phyloP scores from a whole-genome alignment of 2,329 filamentous ascomycete species.

The Aureobasidium sp. region DNA sequence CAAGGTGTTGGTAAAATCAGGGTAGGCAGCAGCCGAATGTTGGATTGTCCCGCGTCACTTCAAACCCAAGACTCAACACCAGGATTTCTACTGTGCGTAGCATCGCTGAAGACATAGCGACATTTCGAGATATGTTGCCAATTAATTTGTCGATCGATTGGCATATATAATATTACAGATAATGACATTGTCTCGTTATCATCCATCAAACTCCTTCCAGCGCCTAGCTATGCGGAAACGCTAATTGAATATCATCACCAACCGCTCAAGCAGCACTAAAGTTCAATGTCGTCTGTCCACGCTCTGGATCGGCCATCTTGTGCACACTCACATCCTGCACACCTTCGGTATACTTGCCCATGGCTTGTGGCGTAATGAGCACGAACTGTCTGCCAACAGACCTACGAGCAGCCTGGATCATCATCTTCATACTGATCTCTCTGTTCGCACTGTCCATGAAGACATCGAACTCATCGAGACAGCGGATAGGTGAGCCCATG shows the following conservation, averaged over 20 bases:
- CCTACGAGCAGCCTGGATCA: constrained; percentile 77
- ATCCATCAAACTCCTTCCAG: constrained; percentile 3
- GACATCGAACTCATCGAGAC: constrained; percentile 95
- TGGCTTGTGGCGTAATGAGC: constrained; percentile 88
- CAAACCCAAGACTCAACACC: neutral
- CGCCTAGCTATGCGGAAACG: constrained; percentile 1
- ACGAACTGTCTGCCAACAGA: constrained; percentile 92
- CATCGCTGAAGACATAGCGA: too few species aligned
- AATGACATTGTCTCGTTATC: neutral
- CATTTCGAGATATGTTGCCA: neutral
- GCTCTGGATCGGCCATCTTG: constrained; percentile 51
- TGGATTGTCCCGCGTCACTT: neutral
- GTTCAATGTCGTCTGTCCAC: constrained; percentile 41
- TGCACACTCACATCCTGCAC: constrained; percentile 71
- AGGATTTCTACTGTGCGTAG: neutral
- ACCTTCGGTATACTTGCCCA: constrained; percentile 49
- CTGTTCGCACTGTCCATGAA: constrained; percentile 99
- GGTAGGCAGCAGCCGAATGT: neutral
- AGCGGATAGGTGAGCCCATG: constrained; percentile 91
- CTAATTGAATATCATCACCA: neutral
- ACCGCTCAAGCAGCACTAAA: neutral
- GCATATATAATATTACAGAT: neutral
- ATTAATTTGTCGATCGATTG: too few species aligned
- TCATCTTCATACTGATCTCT: constrained; percentile 86
- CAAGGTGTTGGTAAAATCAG: neutral